A percentile compares a stretch with the other conserved stretches of the same genome.
phyloP scores from a whole-genome alignment of 352 stramenopile genomes.

The Phytophthora lateralis region DNA sequence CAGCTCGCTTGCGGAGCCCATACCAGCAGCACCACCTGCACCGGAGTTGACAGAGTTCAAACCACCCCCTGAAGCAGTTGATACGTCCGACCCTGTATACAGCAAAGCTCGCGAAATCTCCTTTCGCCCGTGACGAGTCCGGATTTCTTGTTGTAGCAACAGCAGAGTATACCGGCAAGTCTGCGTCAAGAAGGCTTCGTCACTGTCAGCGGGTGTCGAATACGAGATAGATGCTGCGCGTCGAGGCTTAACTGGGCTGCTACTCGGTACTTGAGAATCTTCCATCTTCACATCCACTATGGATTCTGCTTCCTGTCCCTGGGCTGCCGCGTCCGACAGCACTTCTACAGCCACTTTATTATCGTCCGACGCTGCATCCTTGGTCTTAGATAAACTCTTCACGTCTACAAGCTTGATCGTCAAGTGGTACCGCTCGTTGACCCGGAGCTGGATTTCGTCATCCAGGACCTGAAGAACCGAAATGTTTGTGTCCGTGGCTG shows the following conservation, averaged over 20 bases:
- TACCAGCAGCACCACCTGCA: constrained; percentile 21
- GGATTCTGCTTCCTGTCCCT: constrained; percentile 16
- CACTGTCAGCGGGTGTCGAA: constrained; percentile 33
- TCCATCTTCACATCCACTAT: constrained; percentile 32
- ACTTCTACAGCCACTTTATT: constrained; percentile 8
- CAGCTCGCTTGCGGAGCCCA: constrained; percentile 30
- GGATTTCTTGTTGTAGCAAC: constrained; percentile 84
- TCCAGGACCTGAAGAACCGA: constrained; percentile 82
- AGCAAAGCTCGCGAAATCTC: constrained; percentile 69
- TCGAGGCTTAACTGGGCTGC: constrained; percentile 29
- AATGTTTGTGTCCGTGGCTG: constrained; percentile 39
- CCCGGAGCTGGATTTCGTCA: constrained; percentile 78
- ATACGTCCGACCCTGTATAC: constrained; percentile 44
- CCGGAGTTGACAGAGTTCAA: constrained; percentile 13
- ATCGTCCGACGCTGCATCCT: constrained; percentile 8
- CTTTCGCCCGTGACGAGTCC: constrained; percentile 72
- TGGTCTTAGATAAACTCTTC: constrained; percentile 37
- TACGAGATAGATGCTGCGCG: constrained; percentile 35
- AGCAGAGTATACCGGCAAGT: constrained; percentile 74
- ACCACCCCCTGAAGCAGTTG: constrained; percentile 18
- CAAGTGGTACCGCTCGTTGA: constrained; percentile 79
- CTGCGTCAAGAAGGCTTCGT: constrained; percentile 61
- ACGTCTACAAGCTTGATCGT: constrained; percentile 75
- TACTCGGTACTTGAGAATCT: constrained; percentile 22
- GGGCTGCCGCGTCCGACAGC: constrained; percentile 6